Conservation (phyloP, 805 yeast genomes). For the Metschnikowia aberdeeniae region DNA sequence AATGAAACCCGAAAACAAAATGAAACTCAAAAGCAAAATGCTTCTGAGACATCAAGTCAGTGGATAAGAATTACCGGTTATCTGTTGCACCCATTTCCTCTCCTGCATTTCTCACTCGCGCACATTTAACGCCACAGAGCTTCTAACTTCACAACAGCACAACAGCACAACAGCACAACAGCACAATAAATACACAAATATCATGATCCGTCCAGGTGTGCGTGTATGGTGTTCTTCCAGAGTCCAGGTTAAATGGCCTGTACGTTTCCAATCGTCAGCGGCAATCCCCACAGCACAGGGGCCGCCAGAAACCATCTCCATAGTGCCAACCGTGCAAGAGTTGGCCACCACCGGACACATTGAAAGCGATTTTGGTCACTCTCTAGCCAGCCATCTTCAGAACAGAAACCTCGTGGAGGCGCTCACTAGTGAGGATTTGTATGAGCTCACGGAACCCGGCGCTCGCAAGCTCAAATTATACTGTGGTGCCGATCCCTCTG, state of each 20-base stretch:
- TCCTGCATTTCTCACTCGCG: neutral
- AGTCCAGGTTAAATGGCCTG: neutral
- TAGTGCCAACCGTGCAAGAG: constrained; percentile 34
- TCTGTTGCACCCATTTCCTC: constrained; percentile 1
- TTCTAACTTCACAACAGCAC: no score
- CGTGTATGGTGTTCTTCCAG: neutral
- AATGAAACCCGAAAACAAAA: neutral
- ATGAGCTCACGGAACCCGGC: constrained; percentile 25
- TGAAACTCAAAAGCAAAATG: neutral
- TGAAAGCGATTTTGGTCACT: constrained; percentile 22
- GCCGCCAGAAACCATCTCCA: constrained; percentile 32
- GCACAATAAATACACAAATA: no score
- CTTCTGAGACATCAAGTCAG: neutral
- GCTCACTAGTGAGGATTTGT: constrained; percentile 36
- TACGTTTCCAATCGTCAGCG: constrained; percentile 8
- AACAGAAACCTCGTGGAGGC: constrained; percentile 36
- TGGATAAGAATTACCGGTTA: neutral
- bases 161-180: no score
- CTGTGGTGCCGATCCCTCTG: constrained; percentile 97
- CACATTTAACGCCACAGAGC: no score
- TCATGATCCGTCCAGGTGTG: neutral
- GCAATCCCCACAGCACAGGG: constrained; percentile 11
- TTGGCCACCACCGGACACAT: constrained; percentile 21
- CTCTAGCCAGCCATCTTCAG: constrained; percentile 36
- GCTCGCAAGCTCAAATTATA: constrained; percentile 53